A percentile compares a stretch with the other conserved stretches of the same genome.
Evolutionary conservation across 768 basidiomycete genomes (phyloP).

Genomic region (Jaapia argillacea): DNA sequence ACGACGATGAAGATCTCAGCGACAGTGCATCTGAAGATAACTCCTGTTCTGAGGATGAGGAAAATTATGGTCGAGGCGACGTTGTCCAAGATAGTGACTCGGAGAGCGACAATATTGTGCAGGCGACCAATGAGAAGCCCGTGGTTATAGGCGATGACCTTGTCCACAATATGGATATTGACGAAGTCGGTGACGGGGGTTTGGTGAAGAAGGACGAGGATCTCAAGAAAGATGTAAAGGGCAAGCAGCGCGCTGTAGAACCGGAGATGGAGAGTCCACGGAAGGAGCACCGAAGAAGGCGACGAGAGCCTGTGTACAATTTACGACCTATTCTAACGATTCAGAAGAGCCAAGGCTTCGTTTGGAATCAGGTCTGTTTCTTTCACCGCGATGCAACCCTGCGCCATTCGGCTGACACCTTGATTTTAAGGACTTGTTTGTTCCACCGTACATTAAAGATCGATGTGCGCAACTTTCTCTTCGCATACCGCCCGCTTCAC

Average conservation of each 20-base stretch:
- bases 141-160: background rate
- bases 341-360: conserved; percentile 80
- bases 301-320: conserved; percentile 43
- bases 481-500: conserved; percentile 6
- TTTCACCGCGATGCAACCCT: background rate
- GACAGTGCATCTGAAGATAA: conserved; percentile 42
- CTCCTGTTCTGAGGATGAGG: conserved; percentile 69
- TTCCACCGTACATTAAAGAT: conserved; percentile 85
- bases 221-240: conserved; percentile 56
- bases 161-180: conserved; percentile 42
- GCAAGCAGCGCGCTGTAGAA: conserved; percentile 73
- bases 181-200: conserved; percentile 24
- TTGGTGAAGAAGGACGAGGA: conserved; percentile 27
- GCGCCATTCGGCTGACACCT: conserved; percentile 2
- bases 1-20: conserved; percentile 43
- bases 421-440: conserved; percentile 65
- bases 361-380: conserved; percentile 75
- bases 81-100: conserved; percentile 14
- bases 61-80: conserved; percentile 36
- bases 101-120: conserved; percentile 11
- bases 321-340: conserved; percentile 81
- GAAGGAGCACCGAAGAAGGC: conserved; percentile 42
- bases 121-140: conserved; percentile 1
- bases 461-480: conserved; percentile 51
- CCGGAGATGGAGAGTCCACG: conserved; percentile 34